Percentiles rank a stretch among this genome's conserved stretches.
Conservation (phyloP, 2,329 filamentous ascomycete genomes). For the Talaromyces rugulosus region DNA sequence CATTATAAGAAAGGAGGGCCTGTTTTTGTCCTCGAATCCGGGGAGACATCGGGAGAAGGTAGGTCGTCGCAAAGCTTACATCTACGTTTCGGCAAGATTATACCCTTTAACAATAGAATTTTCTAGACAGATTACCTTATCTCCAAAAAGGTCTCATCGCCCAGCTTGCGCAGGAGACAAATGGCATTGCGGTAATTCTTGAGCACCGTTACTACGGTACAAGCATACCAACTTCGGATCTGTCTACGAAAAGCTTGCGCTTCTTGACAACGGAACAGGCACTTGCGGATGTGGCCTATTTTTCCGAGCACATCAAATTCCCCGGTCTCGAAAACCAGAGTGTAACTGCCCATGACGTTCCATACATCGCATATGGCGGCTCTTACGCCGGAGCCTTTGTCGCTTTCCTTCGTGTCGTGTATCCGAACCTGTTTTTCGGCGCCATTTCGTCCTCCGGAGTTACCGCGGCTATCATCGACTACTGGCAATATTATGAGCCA, state of each 20-base stretch:
- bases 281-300: constrained; percentile 75
- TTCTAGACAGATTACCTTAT: constrained; percentile 59
- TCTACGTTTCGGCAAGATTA: neutral
- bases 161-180: constrained; percentile 64
- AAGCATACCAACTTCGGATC: constrained; percentile 64
- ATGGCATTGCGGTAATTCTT: constrained; percentile 73
- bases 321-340: constrained; percentile 64
- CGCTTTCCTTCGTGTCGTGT: constrained; percentile 69
- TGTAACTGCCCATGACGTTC: constrained; percentile 60
- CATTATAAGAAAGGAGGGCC: constrained; percentile 75
- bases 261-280: constrained; percentile 83
- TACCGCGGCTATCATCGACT: constrained; percentile 72
- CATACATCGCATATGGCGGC: constrained; percentile 78
- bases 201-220: constrained; percentile 86
- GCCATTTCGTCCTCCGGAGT: constrained; percentile 78
- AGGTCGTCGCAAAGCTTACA: constrained; percentile 9
- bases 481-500: constrained; percentile 62
- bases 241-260: constrained; percentile 66
- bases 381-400: constrained; percentile 79
- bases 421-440: constrained; percentile 74
- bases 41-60: constrained; percentile 58
- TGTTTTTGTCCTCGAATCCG: constrained; percentile 70
- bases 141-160: constrained; percentile 74
- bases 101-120: neutral
- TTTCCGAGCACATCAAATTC: constrained; percentile 69